These are phyloP conservation scores for Cydonia oblonga DNA, from an alignment of 331 rosid genomes.

Conservation along the genomic window DNA sequence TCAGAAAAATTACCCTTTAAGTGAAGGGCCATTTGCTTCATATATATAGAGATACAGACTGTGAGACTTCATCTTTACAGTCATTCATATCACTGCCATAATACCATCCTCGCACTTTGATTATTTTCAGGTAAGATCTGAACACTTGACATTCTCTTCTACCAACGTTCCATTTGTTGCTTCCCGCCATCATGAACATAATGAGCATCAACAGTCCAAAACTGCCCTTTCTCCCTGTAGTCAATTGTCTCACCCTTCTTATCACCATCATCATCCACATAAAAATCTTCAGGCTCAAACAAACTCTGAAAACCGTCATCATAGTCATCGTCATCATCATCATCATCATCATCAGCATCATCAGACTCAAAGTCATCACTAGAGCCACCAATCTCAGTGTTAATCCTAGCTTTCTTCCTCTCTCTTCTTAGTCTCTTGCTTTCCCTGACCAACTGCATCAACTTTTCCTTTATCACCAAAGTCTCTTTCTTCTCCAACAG, in stretches of 20 bases:
- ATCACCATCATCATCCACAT: conserved; percentile 28
- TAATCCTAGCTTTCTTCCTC: conserved; percentile 29
- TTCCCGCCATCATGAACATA: conserved; percentile 20
- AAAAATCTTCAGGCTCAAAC: conserved; percentile 34
- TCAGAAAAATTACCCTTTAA: not conserved
- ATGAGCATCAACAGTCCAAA: conserved; percentile 45
- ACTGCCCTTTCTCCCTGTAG: conserved; percentile 10
- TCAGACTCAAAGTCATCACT: conserved; percentile 7
- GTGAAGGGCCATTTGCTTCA: not conserved
- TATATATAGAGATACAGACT: not conserved
- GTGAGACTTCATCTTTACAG: not conserved
- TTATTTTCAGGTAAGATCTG: not conserved
- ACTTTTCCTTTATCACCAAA: conserved; percentile 39
- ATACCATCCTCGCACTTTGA: not conserved
- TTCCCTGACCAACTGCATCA: conserved; percentile 60
- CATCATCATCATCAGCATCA: too few species aligned
- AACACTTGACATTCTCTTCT: conserved; percentile 14
- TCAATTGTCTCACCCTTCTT: conserved; percentile 29
- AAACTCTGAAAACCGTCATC: conserved; percentile 41
- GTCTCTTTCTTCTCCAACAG: conserved; percentile 55
- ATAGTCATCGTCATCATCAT: conserved; percentile 7
- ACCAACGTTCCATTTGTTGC: conserved; percentile 57
- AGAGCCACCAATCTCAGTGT: conserved; percentile 15
- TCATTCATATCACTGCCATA: not conserved
- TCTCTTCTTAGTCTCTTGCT: conserved; percentile 62